A percentile compares a stretch with the other conserved stretches of the same genome.
Evolutionary conservation across 352 stramenopile genomes (phyloP).

Genomic region (Thalassiosira allenii): DNA sequence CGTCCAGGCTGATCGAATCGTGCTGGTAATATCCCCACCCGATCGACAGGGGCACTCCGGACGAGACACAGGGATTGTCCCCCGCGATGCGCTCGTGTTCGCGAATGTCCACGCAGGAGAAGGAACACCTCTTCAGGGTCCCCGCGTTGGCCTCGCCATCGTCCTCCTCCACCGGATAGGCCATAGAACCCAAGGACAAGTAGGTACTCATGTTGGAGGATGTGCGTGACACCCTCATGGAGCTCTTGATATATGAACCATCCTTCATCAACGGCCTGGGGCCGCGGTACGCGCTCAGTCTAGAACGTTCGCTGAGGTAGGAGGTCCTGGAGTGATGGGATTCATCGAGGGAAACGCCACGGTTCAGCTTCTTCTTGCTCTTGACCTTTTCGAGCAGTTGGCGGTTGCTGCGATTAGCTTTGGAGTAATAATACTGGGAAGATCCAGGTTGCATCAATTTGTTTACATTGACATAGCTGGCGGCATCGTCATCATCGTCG

Average conservation of each 20-base stretch:
- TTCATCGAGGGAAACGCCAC: conserved; percentile 25
- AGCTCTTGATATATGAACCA: conserved; percentile 29
- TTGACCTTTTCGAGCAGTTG: conserved; percentile 42
- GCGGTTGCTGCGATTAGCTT: conserved; percentile 35
- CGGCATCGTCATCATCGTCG: conserved; percentile 25
- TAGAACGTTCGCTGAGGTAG: conserved; percentile 7
- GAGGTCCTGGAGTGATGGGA: conserved; percentile 28
- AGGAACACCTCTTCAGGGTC: conserved; percentile 45
- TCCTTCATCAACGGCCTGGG: conserved; percentile 29
- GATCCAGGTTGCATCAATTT: conserved; percentile 32
- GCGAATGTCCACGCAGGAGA: conserved; percentile 69
- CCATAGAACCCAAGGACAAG: background rate
- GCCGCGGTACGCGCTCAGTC: conserved; percentile 35
- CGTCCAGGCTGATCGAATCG: conserved; percentile 55
- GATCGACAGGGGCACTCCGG: conserved; percentile 74
- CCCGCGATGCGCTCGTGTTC: conserved; percentile 80
- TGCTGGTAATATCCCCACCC: conserved; percentile 73
- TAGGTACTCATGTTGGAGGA: background rate
- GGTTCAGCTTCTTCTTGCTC: conserved; percentile 10
- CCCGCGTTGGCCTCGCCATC: background rate
- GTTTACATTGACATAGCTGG: conserved; percentile 48
- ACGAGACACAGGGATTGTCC: conserved; percentile 79
- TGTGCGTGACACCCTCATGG: conserved; percentile 25
- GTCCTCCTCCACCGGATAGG: background rate
- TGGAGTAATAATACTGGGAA: conserved; percentile 48